phyloP scores from a whole-genome alignment of 768 basidiomycete species.

The Termitomyces sp. region DNA sequence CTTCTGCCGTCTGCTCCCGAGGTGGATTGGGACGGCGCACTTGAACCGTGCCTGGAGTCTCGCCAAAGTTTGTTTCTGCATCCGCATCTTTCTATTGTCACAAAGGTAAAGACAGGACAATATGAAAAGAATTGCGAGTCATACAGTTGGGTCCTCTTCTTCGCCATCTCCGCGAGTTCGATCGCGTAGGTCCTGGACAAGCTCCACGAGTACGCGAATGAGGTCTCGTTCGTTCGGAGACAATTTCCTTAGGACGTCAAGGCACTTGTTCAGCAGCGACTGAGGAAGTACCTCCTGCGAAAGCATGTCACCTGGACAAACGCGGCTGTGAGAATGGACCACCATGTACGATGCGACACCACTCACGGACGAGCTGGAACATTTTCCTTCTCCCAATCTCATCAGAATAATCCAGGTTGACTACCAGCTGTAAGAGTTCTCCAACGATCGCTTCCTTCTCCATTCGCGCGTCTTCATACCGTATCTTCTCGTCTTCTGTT shows the following conservation, averaged over 20 bases:
- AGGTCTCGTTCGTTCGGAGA: constrained; percentile 77
- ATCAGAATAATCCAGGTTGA: constrained; percentile 85
- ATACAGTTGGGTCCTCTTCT: constrained; percentile 22
- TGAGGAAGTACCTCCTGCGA: constrained; percentile 66
- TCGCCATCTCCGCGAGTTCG: constrained; percentile 35
- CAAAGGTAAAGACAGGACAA: not conserved
- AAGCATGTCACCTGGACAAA: constrained; percentile 69
- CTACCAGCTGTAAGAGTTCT: constrained; percentile 75
- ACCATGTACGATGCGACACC: not conserved
- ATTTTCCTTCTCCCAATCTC: constrained; percentile 88
- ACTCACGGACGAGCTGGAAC: constrained; percentile 80
- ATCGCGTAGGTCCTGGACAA: constrained; percentile 76
- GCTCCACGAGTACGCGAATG: constrained; percentile 84
- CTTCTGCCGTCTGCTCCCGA: constrained; percentile 51
- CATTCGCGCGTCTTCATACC: constrained; percentile 41
- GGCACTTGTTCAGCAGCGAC: constrained; percentile 61
- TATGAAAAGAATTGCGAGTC: not conserved
- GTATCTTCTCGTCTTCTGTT: constrained; percentile 29
- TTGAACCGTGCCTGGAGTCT: constrained; percentile 20
- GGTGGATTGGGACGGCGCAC: constrained; percentile 18
- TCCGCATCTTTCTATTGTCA: constrained; percentile 14
- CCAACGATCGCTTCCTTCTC: constrained; percentile 66
- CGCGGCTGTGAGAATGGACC: not conserved
- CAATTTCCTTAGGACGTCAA: constrained; percentile 77
- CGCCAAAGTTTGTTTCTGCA: constrained; percentile 23